These are phyloP conservation scores for Actinidia polygama DNA, from an alignment of 179 eudicot species.

Conservation along the genomic window DNA sequence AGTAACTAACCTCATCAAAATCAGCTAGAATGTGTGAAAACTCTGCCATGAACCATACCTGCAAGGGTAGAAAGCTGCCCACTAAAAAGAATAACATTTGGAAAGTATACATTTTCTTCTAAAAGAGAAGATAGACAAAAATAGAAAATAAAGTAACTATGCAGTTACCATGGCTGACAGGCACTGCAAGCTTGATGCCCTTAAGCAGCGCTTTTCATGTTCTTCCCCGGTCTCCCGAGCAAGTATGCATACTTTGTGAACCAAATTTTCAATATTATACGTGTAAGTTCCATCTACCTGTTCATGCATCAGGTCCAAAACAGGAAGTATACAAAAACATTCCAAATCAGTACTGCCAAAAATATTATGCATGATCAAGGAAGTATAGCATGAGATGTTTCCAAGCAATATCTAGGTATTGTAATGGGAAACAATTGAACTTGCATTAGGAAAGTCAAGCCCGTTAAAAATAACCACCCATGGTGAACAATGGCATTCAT, in stretches of 20 bases:
- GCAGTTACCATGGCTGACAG: constrained; percentile 87
- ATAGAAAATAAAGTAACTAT: not conserved
- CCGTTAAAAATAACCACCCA: not conserved
- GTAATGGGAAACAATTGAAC: not conserved
- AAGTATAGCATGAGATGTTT: not conserved
- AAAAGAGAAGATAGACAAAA: not conserved
- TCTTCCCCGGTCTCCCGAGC: constrained; percentile 66
- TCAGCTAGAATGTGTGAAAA: constrained; percentile 71
- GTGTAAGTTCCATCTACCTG: constrained; percentile 94
- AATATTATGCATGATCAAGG: not conserved
- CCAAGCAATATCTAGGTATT: not conserved
- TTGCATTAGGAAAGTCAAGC: not conserved
- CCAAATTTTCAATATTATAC: constrained; percentile 62
- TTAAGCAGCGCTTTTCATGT: constrained; percentile 55
- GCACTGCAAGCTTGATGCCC: constrained; percentile 88
- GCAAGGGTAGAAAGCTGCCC: constrained; percentile 29
- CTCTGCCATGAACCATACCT: constrained; percentile 97
- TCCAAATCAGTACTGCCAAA: not conserved
- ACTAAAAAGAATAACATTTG: not conserved
- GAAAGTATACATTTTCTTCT: no score
- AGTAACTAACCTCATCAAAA: constrained; percentile 72
- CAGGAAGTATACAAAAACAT: constrained; percentile 15
- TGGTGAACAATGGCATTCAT: not conserved
- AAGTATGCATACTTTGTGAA: constrained; percentile 59
- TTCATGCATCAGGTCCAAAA: constrained; percentile 25